Evolutionary conservation across 176 grass and related monocot species (phyloP), one percentile per base, ranked within the genome.

Genomic region (barley (Hordeum vulgare)): DNA sequence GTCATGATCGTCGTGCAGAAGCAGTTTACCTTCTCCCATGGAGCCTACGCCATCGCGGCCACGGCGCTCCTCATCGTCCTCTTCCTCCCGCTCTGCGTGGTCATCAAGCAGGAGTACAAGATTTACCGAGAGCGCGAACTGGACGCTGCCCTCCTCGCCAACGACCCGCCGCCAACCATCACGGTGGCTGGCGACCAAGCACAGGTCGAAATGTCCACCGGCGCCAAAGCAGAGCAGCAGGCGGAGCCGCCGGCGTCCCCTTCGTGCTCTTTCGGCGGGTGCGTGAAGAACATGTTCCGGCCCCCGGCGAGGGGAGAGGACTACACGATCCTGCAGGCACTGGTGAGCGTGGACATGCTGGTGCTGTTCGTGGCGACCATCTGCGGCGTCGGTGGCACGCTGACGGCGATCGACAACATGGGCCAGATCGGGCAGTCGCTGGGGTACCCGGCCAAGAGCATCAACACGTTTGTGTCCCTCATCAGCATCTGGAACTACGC

Each of bases 271-370:
- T 71, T 47, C 41, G 40, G 40, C 40, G 39, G 40, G 13, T 72
- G 69, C 69, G 39, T 72, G 69, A 72, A 72, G 69, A 44, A 41
- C 69, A 72, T 72, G 69, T 72, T 86, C 1, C 20, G 77, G 2
- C 77, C 90, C 6, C 94, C 94, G 18, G 67, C 88, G 5, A 59
- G 83, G 61, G 94, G 92, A 3, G 90, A 97, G 26, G 92, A 97
- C 90, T 90, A 92, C 86, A 89, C 92, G 33, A 97, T 97, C 80
- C 61, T 87, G 41, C 85, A 97, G 64, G 91, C 94, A 10, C 37
- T 97, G 51, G 83, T 89, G 36, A 94, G 94, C 85, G 47, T 88
- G 51, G 92, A 97, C 88, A 97, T 97, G 90, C 42, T 97, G 53
- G 60, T 94, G 11, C 84, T 94, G 60, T 85, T 97, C 80, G 35